These are phyloP conservation scores for Phytophthora palmivora DNA, from an alignment of 352 stramenopile genomes.

Conservation along the genomic window DNA sequence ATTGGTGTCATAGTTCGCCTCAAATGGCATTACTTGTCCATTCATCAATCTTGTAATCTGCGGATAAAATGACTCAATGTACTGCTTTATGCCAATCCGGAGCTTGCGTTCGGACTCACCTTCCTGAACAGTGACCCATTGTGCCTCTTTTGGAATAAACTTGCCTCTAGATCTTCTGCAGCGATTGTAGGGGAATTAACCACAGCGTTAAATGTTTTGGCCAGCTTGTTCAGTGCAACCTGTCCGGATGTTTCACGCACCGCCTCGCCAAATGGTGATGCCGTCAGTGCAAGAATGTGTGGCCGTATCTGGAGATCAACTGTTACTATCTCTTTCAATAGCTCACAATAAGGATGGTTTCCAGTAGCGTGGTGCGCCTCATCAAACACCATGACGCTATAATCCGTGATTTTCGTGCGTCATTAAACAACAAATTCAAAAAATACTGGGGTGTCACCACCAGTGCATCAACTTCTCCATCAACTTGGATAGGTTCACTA, in stretches of 20 bases:
- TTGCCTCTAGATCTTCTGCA: slow-evolving; percentile 49
- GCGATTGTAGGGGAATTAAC: slow-evolving; percentile 72
- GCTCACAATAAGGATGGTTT: slow-evolving; percentile 65
- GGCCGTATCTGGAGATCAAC: slow-evolving; percentile 39
- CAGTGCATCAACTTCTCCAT: slow-evolving; percentile 47
- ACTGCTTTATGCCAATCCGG: slow-evolving; percentile 47
- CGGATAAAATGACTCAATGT: slow-evolving; percentile 52
- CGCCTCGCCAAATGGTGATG: slow-evolving; percentile 75
- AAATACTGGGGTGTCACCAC: slow-evolving; percentile 81
- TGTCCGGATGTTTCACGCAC: slow-evolving; percentile 46
- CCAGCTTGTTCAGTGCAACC: slow-evolving; percentile 46
- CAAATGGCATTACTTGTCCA: slow-evolving; percentile 48
- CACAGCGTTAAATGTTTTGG: slow-evolving; percentile 51
- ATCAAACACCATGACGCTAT: slow-evolving; percentile 82
- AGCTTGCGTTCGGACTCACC: slow-evolving; percentile 44
- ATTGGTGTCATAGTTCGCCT: slow-evolving; percentile 57
- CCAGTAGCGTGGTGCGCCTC: slow-evolving; percentile 80
- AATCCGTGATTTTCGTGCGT: slow-evolving; percentile 53
- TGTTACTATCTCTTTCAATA: slow-evolving; percentile 51
- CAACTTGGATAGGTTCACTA: slow-evolving; percentile 20
- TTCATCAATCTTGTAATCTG: slow-evolving; percentile 34
- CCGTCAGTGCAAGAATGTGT: slow-evolving; percentile 70
- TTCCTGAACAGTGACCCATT: slow-evolving; percentile 65
- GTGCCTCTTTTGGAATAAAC: slow-evolving; percentile 61
- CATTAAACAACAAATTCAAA: slow-evolving; percentile 58